phyloP scores from a whole-genome alignment of 257 asterid genomes.

The Linaria vulgaris region DNA sequence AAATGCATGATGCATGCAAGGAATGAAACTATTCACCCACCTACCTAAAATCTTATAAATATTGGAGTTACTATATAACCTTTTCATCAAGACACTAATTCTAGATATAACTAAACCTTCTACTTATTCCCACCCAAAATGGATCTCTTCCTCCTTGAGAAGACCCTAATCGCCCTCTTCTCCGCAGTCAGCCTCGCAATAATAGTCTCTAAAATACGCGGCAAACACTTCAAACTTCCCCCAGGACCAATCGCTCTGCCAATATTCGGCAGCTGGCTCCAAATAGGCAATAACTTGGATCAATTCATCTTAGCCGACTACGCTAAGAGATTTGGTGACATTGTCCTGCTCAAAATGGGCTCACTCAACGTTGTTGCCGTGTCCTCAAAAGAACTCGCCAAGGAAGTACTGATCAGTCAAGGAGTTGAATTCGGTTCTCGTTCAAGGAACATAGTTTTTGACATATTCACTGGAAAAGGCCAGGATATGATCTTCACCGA shows the following conservation, averaged over 20 bases:
- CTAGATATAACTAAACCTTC: too few species aligned
- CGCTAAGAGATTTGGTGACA: conserved; percentile 56
- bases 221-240: conserved; percentile 52
- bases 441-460: conserved; percentile 64
- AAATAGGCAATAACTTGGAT: conserved; percentile 61
- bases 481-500: conserved; percentile 76
- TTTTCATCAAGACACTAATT: too few species aligned
- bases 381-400: conserved; percentile 63
- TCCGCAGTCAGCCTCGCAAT: conserved; percentile 45
- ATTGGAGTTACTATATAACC: too few species aligned
- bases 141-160: conserved; percentile 62
- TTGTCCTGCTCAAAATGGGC: conserved; percentile 62
- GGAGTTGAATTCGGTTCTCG: conserved; percentile 78
- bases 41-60: too few species aligned
- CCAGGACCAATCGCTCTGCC: conserved; percentile 72
- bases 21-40: too few species aligned
- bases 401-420: conserved; percentile 62
- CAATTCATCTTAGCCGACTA: conserved; percentile 49
- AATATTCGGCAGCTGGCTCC: conserved; percentile 70
- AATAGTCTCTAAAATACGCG: conserved; percentile 53
- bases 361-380: conserved; percentile 58
- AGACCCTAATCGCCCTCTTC: conserved; percentile 55
- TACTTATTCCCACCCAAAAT: conserved; percentile 31
- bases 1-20: too few species aligned
- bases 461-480: conserved; percentile 73